These are phyloP conservation scores for Osmanthus fragrans DNA, from an alignment of 257 asterid genomes.

Conservation along the genomic window DNA sequence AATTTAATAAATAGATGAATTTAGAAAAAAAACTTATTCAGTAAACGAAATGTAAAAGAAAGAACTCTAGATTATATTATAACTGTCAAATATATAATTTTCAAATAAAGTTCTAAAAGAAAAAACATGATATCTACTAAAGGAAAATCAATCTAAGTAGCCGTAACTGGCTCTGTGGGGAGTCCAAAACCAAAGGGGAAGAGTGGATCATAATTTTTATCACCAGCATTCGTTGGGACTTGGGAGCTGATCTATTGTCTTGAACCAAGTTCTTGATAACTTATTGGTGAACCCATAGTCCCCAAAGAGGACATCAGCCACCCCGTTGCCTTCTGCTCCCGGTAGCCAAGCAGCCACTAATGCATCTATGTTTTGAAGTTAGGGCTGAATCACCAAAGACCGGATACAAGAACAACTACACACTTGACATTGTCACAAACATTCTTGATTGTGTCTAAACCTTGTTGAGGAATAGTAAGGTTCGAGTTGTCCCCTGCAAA, in stretches of 20 bases:
- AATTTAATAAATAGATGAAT: no score
- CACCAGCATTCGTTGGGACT: constrained; percentile 41
- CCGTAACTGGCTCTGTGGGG: constrained; percentile 1
- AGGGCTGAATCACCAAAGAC: constrained; percentile 34
- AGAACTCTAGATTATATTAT: no score
- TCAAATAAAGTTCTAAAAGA: no score
- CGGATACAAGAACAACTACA: constrained; percentile 40
- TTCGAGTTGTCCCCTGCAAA: constrained; percentile 30
- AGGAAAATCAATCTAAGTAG: no score
- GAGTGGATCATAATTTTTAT: constrained; percentile 30
- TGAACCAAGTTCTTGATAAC: constrained; percentile 40
- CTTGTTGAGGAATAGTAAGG: constrained; percentile 27
- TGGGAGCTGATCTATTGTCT: constrained; percentile 38
- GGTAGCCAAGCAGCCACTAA: constrained; percentile 44
- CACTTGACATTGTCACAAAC: constrained; percentile 33
- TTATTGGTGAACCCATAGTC: constrained; percentile 31
- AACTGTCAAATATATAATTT: no score
- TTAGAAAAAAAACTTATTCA: no score
- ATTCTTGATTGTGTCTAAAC: constrained; percentile 15
- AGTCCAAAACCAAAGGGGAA: constrained; percentile 42
- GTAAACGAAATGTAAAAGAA: no score
- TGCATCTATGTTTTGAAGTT: constrained; percentile 23
- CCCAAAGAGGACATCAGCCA: constrained; percentile 41
- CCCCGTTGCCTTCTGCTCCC: constrained; percentile 40
- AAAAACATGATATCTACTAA: no score